Evolutionary conservation across 2,329 filamentous ascomycete species (phyloP), one percentile per base, ranked within the genome.

Genomic region (Diaporthe sp.): DNA sequence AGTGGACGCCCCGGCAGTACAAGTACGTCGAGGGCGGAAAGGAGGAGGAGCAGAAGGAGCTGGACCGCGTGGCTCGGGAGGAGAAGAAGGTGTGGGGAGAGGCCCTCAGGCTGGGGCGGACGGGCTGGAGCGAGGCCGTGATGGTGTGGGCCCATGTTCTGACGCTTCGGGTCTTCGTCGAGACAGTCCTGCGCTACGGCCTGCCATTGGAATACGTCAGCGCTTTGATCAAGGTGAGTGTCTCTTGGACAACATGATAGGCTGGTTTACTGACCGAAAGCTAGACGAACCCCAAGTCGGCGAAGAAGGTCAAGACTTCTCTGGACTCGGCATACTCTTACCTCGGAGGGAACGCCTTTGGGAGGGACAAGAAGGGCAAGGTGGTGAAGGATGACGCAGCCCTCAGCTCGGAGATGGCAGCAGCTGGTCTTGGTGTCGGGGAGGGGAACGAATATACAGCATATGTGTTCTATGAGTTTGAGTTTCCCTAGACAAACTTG

Each of bases 101-200:
- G 86, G 95, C 96, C 4, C 85, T 99, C 81, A 91, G 95, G 78
- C 89, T 98, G 80, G 95, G 93, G 19, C 90, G 96, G 77, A 98
- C 95, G n/a, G 95, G 95, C 22, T 99, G 97, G 92, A 96, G 95
- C 82, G 97, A 99, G 86, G 93, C 93, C 77, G 95, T 98, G 79
- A 98, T 98, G 95, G 93, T 96, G 72, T 98, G 96, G 95, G 90
- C 98, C 68, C 97, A 99, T 82, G 94, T 98, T 39, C 88, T 98
- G 81, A 94, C 96, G 9, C 86, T 99, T 80, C 90, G 97, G 72
- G 96, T 98, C 28, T 99, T 98, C 84, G 97, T 99, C 28, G 97
- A 99, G 89, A 98, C 96, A 7, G 97, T 99, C n/a, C 87, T 99
- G 82, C 92, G 97, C 79, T 99, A 99, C 82, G 97, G 97, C 39